Evolutionary conservation across 2,329 filamentous ascomycete species (phyloP).

Genomic region (Chrysoporthe cubensis): DNA sequence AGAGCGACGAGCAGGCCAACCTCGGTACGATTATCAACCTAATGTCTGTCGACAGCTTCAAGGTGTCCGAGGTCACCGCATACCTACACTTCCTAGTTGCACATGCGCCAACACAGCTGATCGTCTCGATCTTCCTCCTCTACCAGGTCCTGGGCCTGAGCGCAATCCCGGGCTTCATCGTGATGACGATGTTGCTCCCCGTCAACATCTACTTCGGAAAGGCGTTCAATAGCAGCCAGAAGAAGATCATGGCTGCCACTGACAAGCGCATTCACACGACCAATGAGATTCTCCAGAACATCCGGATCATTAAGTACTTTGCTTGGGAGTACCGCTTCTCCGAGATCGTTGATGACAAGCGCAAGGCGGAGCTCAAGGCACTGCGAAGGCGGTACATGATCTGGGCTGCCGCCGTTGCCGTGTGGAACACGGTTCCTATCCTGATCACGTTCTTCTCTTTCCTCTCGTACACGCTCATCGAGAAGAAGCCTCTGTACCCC

Average conservation of each 20-base stretch:
- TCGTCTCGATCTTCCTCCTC: conserved; percentile 78
- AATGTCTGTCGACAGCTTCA: conserved; percentile 99
- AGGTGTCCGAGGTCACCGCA: conserved; percentile 90
- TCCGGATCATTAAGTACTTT: conserved; percentile 99
- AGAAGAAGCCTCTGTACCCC: conserved; percentile 86
- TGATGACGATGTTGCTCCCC: conserved; percentile 88
- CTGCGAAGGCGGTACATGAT: conserved; percentile 84
- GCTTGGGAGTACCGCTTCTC: conserved; percentile 96
- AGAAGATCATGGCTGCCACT: conserved; percentile 88
- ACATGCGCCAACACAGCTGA: conserved; percentile 84
- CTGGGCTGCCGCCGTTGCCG: conserved; percentile 88
- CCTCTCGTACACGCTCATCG: conserved; percentile 86
- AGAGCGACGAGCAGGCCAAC: conserved; percentile 76
- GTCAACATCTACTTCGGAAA: conserved; percentile 88
- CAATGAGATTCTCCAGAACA: conserved; percentile 96
- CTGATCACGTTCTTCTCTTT: conserved; percentile 97
- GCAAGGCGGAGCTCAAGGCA: conserved; percentile 75
- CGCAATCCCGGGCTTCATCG: conserved; percentile 87
- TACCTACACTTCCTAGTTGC: conserved; percentile 97
- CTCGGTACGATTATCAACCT: conserved; percentile 98
- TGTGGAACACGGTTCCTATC: conserved; percentile 95
- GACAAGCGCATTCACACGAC: conserved; percentile 96
- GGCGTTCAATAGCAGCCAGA: conserved; percentile 84
- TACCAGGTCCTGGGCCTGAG: conserved; percentile 91
- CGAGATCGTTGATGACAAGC: conserved; percentile 85